Conservation (phyloP, 139 green algal species). For the Tetratostichococcus sp. region DNA sequence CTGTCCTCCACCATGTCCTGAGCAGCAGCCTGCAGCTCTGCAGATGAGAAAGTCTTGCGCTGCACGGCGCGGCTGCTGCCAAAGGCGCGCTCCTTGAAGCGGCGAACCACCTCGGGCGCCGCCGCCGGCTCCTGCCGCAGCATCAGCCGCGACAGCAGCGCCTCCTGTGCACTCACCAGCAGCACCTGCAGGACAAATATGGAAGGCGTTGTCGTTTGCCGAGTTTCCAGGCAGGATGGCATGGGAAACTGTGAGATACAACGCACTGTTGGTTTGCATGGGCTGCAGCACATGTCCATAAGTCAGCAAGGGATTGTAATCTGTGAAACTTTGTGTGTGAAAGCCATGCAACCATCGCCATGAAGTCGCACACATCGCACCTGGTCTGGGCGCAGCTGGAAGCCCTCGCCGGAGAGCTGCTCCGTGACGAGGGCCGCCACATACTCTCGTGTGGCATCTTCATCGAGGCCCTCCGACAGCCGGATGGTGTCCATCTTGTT, state of each 20-base stretch:
- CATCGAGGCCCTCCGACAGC: slow-evolving; percentile 38
- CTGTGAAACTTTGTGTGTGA: too few species aligned
- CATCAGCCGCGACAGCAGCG: slow-evolving; percentile 59
- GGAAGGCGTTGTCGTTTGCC: too few species aligned
- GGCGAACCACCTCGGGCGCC: slow-evolving; percentile 18
- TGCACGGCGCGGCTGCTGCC: slow-evolving; percentile 23
- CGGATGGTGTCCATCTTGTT: slow-evolving; percentile 41
- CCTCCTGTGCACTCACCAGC: slow-evolving; percentile 61
- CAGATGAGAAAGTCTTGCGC: neutral
- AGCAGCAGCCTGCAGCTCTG: slow-evolving; percentile 27
- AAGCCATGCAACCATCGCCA: too few species aligned
- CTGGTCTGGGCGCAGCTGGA: slow-evolving; percentile 50
- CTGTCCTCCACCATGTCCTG: slow-evolving; percentile 50
- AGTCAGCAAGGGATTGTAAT: too few species aligned
- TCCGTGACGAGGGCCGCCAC: slow-evolving; percentile 35
- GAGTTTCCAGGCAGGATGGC: too few species aligned
- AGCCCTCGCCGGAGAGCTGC: slow-evolving; percentile 26
- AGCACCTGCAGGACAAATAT: slow-evolving; percentile 41
- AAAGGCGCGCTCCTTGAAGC: slow-evolving; percentile 57
- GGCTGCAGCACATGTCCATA: too few species aligned
- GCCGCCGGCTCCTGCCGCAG: slow-evolving; percentile 24
- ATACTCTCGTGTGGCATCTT: slow-evolving; percentile 47
- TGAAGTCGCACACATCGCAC: too few species aligned
- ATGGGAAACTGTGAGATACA: too few species aligned
- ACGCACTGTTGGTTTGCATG: too few species aligned